Evolutionary conservation across 345 rosid species (phyloP).

Genomic region (Corchorus capsularis): DNA sequence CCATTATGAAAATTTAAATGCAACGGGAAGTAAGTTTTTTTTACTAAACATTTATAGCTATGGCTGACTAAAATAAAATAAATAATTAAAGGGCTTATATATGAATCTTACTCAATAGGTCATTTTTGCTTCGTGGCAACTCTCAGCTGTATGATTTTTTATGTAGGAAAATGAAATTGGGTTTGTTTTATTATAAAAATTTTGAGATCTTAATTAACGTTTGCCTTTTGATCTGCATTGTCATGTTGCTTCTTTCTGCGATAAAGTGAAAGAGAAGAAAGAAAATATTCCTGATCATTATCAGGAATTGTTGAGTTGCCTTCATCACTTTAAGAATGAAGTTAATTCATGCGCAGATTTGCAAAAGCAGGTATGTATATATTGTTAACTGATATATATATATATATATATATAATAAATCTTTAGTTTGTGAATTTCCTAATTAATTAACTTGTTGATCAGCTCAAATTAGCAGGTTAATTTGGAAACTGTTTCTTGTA

Average conservation of each 20-base stretch:
- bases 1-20: conserved; percentile 67
- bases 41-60: neutral
- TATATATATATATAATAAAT: no score
- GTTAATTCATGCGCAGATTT: conserved; percentile 75
- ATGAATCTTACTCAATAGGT: no score
- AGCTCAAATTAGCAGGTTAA: neutral
- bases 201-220: neutral
- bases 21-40: conserved; percentile 51
- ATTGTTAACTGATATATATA: conserved; percentile 27
- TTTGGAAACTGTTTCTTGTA: conserved; percentile 27
- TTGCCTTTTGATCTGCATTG: conserved; percentile 6
- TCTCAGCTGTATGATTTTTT: neutral
- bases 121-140: neutral
- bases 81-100: no score
- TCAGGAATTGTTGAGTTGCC: conserved; percentile 86
- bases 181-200: neutral
- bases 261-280: conserved; percentile 81
- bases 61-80: neutral
- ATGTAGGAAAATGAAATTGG: neutral
- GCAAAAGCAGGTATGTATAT: conserved; percentile 81
- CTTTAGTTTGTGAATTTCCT: conserved; percentile 11
- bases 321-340: conserved; percentile 78
- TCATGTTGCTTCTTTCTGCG: conserved; percentile 45
- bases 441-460: neutral
- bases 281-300: conserved; percentile 47